Conservation (phyloP, 305 asterid genomes). For the Rubia peregrina region DNA sequence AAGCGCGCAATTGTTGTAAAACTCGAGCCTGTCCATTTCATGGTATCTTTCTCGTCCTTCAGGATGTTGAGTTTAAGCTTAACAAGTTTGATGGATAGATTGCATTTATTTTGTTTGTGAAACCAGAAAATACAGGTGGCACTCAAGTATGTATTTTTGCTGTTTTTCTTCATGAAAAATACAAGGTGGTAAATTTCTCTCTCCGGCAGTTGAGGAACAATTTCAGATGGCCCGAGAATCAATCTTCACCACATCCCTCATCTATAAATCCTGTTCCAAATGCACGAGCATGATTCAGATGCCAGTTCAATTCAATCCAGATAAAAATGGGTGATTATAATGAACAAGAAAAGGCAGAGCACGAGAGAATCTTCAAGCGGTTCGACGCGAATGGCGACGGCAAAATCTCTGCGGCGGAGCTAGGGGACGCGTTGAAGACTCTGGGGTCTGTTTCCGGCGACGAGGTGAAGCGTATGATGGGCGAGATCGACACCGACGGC, state of each 20-base stretch:
- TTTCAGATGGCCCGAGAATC: conserved; percentile 9
- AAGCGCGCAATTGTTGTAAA: neutral
- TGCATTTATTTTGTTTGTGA: too few species aligned
- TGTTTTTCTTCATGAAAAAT: neutral
- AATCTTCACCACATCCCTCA: conserved; percentile 20
- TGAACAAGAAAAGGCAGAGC: conserved; percentile 45
- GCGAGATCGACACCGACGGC: conserved; percentile 60
- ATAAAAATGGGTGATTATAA: conserved; percentile 45
- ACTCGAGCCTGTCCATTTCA: too few species aligned
- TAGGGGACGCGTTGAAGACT: conserved; percentile 58
- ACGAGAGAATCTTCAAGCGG: conserved; percentile 56
- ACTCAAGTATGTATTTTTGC: neutral
- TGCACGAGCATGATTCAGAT: neutral
- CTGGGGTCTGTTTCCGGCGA: conserved; percentile 53
- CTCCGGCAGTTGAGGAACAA: conserved; percentile 16
- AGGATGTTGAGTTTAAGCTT: too few species aligned
- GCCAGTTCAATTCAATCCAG: neutral
- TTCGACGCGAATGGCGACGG: conserved; percentile 82
- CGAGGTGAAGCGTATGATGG: conserved; percentile 64
- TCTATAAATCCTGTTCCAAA: conserved; percentile 15
- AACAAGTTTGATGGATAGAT: neutral
- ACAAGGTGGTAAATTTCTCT: neutral
- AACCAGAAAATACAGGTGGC: neutral
- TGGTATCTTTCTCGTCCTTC: neutral
- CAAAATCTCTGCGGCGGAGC: conserved; percentile 53